phyloP scores from a whole-genome alignment of 2,329 filamentous ascomycete species.

The Arthrinium puccinioides region DNA sequence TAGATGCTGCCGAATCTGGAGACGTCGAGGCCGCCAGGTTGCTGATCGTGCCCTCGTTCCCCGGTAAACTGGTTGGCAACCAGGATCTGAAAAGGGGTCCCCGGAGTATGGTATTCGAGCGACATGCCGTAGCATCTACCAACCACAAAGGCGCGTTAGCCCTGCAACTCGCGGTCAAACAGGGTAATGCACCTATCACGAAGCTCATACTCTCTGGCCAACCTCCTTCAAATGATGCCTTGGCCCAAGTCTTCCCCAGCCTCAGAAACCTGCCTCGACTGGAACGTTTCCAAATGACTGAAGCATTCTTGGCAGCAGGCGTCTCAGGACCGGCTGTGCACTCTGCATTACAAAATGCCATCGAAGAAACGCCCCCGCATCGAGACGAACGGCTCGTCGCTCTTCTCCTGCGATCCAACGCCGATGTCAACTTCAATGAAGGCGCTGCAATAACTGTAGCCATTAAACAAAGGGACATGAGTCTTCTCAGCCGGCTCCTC shows the following conservation, averaged over 20 bases:
- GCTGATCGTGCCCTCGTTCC: conserved; percentile 41
- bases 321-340: conserved; percentile 39
- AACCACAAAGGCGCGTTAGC: conserved; percentile 45
- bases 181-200: conserved; percentile 35
- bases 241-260: conserved; percentile 41
- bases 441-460: conserved; percentile 41
- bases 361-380: conserved; percentile 37
- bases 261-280: conserved; percentile 33
- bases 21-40: conserved; percentile 40
- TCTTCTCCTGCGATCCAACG: conserved; percentile 42
- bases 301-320: conserved; percentile 41
- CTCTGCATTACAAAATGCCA: conserved; percentile 42
- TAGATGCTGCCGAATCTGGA: conserved; percentile 39
- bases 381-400: conserved; percentile 45
- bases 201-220: conserved; percentile 37
- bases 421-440: conserved; percentile 47
- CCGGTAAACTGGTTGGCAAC: conserved; percentile 21
- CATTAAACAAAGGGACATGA: conserved; percentile 39
- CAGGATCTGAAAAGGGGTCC: conserved; percentile 20
- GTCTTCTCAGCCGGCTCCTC: conserved; percentile 37
- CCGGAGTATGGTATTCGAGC: conserved; percentile 26
- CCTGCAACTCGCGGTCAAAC: conserved; percentile 39
- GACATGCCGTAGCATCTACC: conserved; percentile 44
- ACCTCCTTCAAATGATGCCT: conserved; percentile 36
- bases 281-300: conserved; percentile 40